Conservation (phyloP, 1,284 basidiomycete genomes). For the Apiotrichum domesticum region DNA sequence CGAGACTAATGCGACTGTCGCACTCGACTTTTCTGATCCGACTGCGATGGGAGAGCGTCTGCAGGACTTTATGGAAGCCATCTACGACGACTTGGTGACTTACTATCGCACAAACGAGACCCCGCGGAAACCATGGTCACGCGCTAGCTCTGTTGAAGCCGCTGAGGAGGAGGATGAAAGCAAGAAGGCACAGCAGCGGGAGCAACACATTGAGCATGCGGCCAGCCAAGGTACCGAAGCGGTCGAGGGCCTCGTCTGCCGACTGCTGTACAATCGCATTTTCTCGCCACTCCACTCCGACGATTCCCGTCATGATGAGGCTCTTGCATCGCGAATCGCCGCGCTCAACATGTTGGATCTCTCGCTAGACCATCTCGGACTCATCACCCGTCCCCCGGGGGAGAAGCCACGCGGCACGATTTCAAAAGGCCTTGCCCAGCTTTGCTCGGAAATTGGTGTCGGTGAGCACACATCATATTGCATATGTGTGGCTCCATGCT, state of each 20-base stretch:
- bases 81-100: constrained; percentile 54
- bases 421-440: constrained; percentile 55
- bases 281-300: constrained; percentile 64
- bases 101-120: constrained; percentile 23
- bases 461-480: constrained; percentile 51
- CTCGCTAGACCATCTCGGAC: constrained; percentile 75
- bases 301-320: constrained; percentile 78
- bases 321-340: constrained; percentile 76
- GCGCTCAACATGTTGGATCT: constrained; percentile 86
- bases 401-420: constrained; percentile 48
- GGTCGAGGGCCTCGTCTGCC: constrained; percentile 64
- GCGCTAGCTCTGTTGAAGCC: constrained; percentile 13
- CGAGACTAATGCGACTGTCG: constrained; percentile 2
- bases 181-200: constrained; percentile 20
- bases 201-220: constrained; percentile 44
- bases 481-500: neutral
- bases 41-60: constrained; percentile 54
- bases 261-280: constrained; percentile 65
- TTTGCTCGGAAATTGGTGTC: constrained; percentile 68
- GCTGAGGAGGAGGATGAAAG: constrained; percentile 15
- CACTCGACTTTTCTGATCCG: constrained; percentile 36
- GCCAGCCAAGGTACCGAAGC: constrained; percentile 55
- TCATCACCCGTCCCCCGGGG: constrained; percentile 55
- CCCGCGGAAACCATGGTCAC: constrained; percentile 23
- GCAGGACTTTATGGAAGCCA: constrained; percentile 65